Conservation (phyloP, 163 green algal species). For the Coccomyxa subellipsoidea region DNA sequence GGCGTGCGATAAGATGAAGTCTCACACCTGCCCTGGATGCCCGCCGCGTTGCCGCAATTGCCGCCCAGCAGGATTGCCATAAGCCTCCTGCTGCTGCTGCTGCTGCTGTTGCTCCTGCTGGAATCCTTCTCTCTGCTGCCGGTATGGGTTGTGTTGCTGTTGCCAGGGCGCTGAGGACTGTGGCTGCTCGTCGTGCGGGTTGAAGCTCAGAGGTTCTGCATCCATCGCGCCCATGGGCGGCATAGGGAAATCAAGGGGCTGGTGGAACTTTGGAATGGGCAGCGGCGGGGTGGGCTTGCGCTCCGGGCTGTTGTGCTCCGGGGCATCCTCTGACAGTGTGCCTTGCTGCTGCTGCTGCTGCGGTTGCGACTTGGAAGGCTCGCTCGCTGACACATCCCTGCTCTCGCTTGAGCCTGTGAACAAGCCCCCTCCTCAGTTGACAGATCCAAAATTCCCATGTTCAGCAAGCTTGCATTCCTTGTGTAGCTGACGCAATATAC, state of each 20-base stretch:
- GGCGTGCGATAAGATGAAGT: no score
- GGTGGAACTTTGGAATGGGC: neutral
- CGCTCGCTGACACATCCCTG: neutral
- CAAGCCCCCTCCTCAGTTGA: neutral
- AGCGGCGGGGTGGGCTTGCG: conserved; percentile 47
- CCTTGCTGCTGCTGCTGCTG: conserved; percentile 5
- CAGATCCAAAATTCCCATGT: no score
- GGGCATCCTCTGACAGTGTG: conserved; percentile 23
- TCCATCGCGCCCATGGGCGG: neutral
- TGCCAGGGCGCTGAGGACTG: neutral
- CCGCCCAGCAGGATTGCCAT: neutral
- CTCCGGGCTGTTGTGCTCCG: conserved; percentile 29
- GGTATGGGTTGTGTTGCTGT: neutral
- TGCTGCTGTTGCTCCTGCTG: neutral
- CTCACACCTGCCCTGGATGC: neutral
- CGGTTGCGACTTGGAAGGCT: conserved; percentile 19
- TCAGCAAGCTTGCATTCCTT: no score
- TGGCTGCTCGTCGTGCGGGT: neutral
- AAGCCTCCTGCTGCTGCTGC: neutral
- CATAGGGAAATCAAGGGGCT: neutral
- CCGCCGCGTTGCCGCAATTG: neutral
- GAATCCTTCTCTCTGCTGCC: neutral
- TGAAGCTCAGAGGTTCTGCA: neutral
- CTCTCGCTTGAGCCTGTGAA: no score
- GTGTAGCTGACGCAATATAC: no score